A percentile compares a stretch with the other conserved stretches of the same genome.
These are phyloP conservation scores for Neoboletus subvelutipes DNA, from an alignment of 768 basidiomycete genomes.

Conservation along the genomic window DNA sequence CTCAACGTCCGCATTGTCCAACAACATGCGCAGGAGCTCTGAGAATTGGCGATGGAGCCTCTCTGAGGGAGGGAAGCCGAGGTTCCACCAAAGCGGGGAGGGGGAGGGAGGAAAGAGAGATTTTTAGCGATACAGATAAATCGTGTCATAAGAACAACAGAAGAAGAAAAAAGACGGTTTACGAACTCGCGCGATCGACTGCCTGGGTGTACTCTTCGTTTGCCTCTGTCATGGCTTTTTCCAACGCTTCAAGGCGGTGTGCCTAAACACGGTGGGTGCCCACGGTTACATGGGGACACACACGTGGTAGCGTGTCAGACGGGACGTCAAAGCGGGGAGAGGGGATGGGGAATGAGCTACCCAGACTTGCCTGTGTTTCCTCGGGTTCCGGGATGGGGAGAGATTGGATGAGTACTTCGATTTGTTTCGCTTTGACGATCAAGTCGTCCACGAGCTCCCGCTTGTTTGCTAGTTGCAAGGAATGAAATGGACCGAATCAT, in stretches of 20 bases:
- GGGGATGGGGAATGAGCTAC: not conserved
- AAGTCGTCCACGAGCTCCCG: conserved; percentile 83
- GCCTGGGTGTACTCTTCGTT: conserved; percentile 77
- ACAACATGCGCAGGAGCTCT: conserved; percentile 54
- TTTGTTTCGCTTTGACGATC: conserved; percentile 84
- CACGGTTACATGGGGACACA: not conserved
- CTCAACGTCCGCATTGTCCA: conserved; percentile 49
- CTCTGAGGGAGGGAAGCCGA: conserved; percentile 37
- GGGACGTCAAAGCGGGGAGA: not conserved
- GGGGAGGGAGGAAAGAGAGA: not conserved
- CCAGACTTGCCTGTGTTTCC: conserved; percentile 55
- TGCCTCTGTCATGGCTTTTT: conserved; percentile 66
- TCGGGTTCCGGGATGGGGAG: conserved; percentile 79
- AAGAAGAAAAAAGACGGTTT: not conserved
- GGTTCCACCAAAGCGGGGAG: not conserved
- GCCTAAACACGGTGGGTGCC: conserved; percentile 43
- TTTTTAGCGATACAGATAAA: not conserved
- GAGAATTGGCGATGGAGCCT: conserved; percentile 59
- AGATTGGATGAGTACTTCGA: conserved; percentile 79
- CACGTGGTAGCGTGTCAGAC: not conserved
- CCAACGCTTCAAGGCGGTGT: conserved; percentile 60
- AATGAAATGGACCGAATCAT: not conserved
- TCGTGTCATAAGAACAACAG: not conserved
- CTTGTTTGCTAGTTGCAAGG: conserved; percentile 61
- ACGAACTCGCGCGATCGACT: conserved; percentile 75